phyloP scores from a whole-genome alignment of 495 filamentous ascomycete species.

The Neurospora pannonica region DNA sequence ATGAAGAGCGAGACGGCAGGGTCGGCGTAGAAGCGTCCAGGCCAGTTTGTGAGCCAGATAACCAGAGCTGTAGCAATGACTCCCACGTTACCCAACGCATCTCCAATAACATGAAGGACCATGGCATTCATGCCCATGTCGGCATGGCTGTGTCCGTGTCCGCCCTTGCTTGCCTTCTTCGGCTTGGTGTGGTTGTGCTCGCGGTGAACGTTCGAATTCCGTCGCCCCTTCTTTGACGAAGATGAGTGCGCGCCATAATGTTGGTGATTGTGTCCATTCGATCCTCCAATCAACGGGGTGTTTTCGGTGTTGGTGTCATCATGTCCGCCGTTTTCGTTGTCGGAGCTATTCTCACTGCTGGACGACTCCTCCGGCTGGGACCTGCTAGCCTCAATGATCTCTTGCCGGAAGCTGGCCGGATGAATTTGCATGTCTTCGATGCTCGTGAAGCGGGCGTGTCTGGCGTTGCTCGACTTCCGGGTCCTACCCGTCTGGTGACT shows the following conservation, averaged over 20 bases:
- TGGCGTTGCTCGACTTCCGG: slow-evolving; percentile 43
- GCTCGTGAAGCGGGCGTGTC: slow-evolving; percentile 41
- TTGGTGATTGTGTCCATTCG: slow-evolving; percentile 12
- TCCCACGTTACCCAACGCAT: slow-evolving; percentile 93
- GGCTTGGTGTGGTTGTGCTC: slow-evolving; percentile 78
- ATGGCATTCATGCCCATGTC: slow-evolving; percentile 98
- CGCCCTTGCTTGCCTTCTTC: slow-evolving; percentile 49
- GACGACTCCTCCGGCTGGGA: slow-evolving; percentile 39
- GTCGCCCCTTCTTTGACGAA: slow-evolving; percentile 17
- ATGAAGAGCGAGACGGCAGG: slow-evolving; percentile 93
- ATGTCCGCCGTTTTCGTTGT: slow-evolving; percentile 39
- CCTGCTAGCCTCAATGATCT: slow-evolving; percentile 71
- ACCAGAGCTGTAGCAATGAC: slow-evolving; percentile 88
- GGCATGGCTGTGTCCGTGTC: slow-evolving; percentile 63
- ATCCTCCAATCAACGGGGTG: slow-evolving; percentile 31
- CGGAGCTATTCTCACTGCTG: slow-evolving; percentile 42
- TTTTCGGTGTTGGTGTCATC: slow-evolving; percentile 40
- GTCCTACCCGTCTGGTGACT: slow-evolving; percentile 3
- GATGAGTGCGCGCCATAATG: slow-evolving; percentile 15
- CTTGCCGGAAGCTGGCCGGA: slow-evolving; percentile 82
- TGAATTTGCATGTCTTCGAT: slow-evolving; percentile 73
- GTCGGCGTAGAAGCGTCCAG: slow-evolving; percentile 66
- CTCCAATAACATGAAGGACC: slow-evolving; percentile 90
- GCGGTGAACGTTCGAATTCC: slow-evolving; percentile 41
- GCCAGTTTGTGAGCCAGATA: slow-evolving; percentile 73